Evolutionary conservation across 1,284 basidiomycete genomes (phyloP), one percentile per base, ranked within the genome.

Genomic region (Tylopilus sp.): DNA sequence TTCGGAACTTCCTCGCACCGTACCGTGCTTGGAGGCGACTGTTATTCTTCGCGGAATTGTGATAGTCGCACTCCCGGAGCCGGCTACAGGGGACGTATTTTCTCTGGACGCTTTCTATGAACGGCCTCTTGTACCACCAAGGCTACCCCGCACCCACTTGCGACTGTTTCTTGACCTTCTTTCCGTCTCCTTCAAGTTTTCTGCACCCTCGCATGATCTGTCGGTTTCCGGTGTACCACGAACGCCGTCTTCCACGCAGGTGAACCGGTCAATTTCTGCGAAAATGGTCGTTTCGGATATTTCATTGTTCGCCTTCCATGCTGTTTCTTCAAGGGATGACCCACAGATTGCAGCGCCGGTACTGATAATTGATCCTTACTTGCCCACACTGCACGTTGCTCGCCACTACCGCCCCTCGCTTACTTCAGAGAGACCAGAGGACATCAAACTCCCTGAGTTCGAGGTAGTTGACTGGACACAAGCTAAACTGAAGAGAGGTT

Each of bases 381-480:
- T 89, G 18, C 60, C 68, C n/a, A 63, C 63, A 4, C 81, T 83
- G 49, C 82, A 82, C 60, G 43, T 67, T 34, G 49, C 63, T 12
- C 52, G 54, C 6, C 76, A 78, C 58, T 47, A 59, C 26, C 75
- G 78, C 54, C 76, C 79, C 26, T 65, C 64, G 25, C 45, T 62
- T 19, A 12, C 49, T 46, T 54, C 59, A 5, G 51, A 57, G 31
- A 54, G 47, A 50, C 54, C 57, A 40, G 46, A 47, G 47, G 59
- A 64, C 46, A 60, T 62, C 25, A 53, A 54, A 33, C 69, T 80
- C 29, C 84, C 85, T 0, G 61, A 61, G 10, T 82, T 89, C 54
- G 76, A 78, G 16, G 59, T 82, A 7, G 55, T 74, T 9, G 81
- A 89, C 55, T 88, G 85, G 86, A 85, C 80, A 18, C 69, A 73